Conservation (phyloP, 1,284 basidiomycete species). For the Gastroboletus turbinatus region DNA sequence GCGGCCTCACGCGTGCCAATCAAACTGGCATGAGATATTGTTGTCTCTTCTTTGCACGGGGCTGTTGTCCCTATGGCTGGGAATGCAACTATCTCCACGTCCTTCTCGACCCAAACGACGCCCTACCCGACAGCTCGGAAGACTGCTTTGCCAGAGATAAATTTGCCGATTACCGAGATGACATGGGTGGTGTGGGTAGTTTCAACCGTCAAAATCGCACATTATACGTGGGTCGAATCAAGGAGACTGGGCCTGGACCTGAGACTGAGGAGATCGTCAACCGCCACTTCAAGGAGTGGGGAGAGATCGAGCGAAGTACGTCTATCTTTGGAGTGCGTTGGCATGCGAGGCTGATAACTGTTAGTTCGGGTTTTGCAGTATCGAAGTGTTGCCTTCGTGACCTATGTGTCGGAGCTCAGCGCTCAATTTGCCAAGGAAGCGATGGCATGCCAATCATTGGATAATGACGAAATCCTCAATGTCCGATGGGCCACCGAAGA, state of each 20-base stretch:
- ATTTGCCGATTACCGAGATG: conserved; percentile 95
- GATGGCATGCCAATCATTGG: conserved; percentile 98
- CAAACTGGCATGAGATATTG: conserved; percentile 89
- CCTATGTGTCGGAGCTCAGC: conserved; percentile 82
- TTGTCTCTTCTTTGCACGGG: conserved; percentile 95
- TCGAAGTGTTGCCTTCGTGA: conserved; percentile 96
- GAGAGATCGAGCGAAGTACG: conserved; percentile 90
- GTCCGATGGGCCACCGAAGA: conserved; percentile 98
- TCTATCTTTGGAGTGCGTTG: conserved; percentile 23
- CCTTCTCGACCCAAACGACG: conserved; percentile 69
- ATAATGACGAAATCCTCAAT: conserved; percentile 97
- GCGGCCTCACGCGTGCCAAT: conserved; percentile 91
- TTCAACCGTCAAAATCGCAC: conserved; percentile 95
- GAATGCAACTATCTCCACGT: conserved; percentile 95
- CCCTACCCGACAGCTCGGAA: conserved; percentile 87
- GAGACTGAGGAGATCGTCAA: conserved; percentile 90
- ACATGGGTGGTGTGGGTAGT: conserved; percentile 98
- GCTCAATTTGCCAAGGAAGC: conserved; percentile 99
- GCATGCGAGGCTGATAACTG: conserved; percentile 9
- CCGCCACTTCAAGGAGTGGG: conserved; percentile 96
- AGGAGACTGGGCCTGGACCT: conserved; percentile 82
- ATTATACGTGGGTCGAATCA: conserved; percentile 92
- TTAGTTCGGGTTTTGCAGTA: conserved; percentile 89
- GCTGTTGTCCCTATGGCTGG: conserved; percentile 96
- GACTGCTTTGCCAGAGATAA: conserved; percentile 98